phyloP scores from a whole-genome alignment of 2,329 filamentous ascomycete species.

The Apiospora koreana region DNA sequence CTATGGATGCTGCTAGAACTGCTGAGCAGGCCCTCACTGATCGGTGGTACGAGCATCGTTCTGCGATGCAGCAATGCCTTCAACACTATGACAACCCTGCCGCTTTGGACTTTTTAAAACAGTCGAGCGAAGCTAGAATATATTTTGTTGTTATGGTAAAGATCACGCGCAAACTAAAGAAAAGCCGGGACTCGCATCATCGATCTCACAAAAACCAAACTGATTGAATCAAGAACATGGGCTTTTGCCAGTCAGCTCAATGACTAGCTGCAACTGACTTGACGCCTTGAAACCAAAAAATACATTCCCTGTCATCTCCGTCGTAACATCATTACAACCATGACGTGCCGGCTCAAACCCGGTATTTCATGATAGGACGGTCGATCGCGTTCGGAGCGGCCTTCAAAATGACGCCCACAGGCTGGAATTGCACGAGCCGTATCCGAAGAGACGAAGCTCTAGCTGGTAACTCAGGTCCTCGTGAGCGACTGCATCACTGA shows the following conservation, averaged over 20 bases:
- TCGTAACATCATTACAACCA: background rate
- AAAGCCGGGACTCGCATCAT: slow-evolving; percentile 35
- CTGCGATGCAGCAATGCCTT: slow-evolving; percentile 62
- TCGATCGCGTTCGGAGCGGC: background rate
- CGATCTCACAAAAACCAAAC: slow-evolving; percentile 35
- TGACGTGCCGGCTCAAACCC: background rate
- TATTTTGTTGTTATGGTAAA: slow-evolving; percentile 54
- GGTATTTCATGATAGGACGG: background rate
- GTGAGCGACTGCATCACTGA: background rate
- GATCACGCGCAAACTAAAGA: slow-evolving; percentile 45
- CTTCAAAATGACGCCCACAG: background rate
- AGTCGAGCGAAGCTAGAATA: slow-evolving; percentile 52
- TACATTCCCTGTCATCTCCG: background rate
- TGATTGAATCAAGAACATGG: slow-evolving; percentile 34
- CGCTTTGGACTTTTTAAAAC: slow-evolving; percentile 54
- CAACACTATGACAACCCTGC: slow-evolving; percentile 49
- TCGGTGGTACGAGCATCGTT: slow-evolving; percentile 64
- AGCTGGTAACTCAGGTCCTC: background rate
- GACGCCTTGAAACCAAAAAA: background rate
- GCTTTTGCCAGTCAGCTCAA: background rate
- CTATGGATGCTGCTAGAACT: slow-evolving; percentile 34
- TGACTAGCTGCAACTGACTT: background rate
- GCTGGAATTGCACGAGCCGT: background rate
- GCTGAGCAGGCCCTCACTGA: slow-evolving; percentile 46
- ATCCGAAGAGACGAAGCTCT: background rate